phyloP scores from a whole-genome alignment of 768 basidiomycete genomes.

The Collybia nuda region DNA sequence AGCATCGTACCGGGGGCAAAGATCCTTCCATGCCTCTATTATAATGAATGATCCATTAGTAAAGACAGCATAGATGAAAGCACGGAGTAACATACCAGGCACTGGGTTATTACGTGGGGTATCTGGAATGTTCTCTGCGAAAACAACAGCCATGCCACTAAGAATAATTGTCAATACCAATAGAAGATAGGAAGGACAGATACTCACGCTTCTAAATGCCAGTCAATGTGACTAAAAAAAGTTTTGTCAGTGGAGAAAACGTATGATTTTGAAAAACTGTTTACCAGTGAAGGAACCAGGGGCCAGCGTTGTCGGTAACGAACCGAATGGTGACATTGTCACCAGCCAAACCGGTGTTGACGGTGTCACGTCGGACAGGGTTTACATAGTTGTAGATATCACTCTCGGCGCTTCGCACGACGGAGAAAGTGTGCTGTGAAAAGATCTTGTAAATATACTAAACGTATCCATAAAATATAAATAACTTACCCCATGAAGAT shows the following conservation, averaged over 20 bases:
- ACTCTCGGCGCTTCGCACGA: slow-evolving; percentile 30
- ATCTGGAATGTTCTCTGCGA: slow-evolving; percentile 26
- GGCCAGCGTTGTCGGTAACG: slow-evolving; percentile 41
- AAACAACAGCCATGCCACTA: slow-evolving; percentile 29
- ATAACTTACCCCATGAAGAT: slow-evolving; percentile 26
- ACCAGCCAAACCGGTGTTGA: slow-evolving; percentile 28
- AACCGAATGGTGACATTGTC: slow-evolving; percentile 36
- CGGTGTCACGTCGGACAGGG: slow-evolving; percentile 47
- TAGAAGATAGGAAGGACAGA: neutral
- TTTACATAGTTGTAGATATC: slow-evolving; percentile 19
- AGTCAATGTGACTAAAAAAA: neutral
- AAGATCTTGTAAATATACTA: neutral
- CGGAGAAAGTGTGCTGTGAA: slow-evolving; percentile 33
- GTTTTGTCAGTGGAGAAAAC: neutral
- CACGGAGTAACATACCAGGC: slow-evolving; percentile 14
- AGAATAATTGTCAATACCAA: neutral
- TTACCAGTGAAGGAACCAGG: slow-evolving; percentile 36
- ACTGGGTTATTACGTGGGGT: slow-evolving; percentile 14
- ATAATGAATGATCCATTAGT: neutral
- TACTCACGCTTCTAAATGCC: neutral
- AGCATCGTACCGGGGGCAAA: slow-evolving; percentile 28
- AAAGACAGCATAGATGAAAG: neutral
- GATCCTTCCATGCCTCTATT: slow-evolving; percentile 29
- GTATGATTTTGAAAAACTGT: neutral
- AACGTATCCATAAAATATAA: neutral